Evolutionary conservation across 768 basidiomycete genomes (phyloP), one percentile per base, ranked within the genome.

Genomic region (Lentinula boryana): DNA sequence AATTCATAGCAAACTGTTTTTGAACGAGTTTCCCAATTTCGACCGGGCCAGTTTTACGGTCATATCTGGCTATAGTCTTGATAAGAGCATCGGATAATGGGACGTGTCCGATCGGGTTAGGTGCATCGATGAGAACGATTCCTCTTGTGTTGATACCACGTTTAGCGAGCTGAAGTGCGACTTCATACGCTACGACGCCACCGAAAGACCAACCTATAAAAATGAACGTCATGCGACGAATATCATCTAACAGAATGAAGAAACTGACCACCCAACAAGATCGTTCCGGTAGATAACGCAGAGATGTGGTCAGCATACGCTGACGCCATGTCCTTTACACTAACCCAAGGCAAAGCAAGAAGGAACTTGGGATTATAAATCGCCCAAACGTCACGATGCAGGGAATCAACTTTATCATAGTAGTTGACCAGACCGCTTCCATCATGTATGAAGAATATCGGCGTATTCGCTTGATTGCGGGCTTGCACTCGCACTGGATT

Each of bases 141-240:
- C 87, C 89, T 55, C 73, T 72, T 21, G 87, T 82, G 1, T 63
- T 54, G 8, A 79, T 64, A 2, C 80, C 82, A 4, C 67, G 72
- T 18, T 64, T 69, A n/a, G 73, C 62, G 16, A 90, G 78, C 31
- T 81, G 80, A 0, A 76, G 78, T 16, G 84, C 82, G 2, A 82
- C 72, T 65, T 89, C 89, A 65, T 83, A 89, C 0, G 89, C 87
- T 0, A 83, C 81, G 4, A 89, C 83, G 1, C 88, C 89, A 12
- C 89, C 89, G 63, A 91, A 88, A 2, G 89, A 91, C 88, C 88
- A 91, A 0, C 89, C 89, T 90, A 58, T 2, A 9, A 7, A 27
- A 51, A 56, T 27, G 54, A 18, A 18, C 27, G 12, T 46, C 56
- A 35, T 40, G n/a, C 35, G 4, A 36, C 33, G 21, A 44, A 48